A percentile compares a stretch with the other conserved stretches of the same genome.
Conservation (phyloP, 192 early-diverging fungal genomes). For the Thoreauomyces humboldtii region DNA sequence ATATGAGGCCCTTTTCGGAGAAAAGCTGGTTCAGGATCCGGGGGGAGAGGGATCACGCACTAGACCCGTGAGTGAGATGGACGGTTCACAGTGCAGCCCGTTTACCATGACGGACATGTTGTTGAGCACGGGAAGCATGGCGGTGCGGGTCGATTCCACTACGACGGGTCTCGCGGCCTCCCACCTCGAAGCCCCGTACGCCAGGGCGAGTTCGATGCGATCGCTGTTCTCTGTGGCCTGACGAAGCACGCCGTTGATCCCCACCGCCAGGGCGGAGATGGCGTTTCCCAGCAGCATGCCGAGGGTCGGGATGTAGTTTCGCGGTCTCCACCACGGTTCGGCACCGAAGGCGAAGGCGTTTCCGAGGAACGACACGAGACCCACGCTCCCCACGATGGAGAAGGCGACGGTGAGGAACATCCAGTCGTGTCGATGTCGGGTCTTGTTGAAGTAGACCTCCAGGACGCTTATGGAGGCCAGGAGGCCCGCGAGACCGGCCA, state of each 20-base stretch:
- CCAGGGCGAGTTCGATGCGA: slow-evolving; percentile 56
- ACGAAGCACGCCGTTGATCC: slow-evolving; percentile 17
- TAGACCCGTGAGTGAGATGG: no score
- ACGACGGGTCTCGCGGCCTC: slow-evolving; percentile 76
- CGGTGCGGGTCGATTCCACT: slow-evolving; percentile 65
- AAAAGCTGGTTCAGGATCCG: no score
- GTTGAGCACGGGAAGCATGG: slow-evolving; percentile 79
- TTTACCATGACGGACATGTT: slow-evolving; percentile 80
- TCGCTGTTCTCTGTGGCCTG: slow-evolving; percentile 32
- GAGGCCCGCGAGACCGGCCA: neutral
- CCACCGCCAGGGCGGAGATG: slow-evolving; percentile 32
- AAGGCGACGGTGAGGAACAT: slow-evolving; percentile 62
- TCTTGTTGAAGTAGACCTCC: slow-evolving; percentile 56
- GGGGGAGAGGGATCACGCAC: no score
- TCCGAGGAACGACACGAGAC: slow-evolving; percentile 53
- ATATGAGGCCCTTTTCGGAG: no score
- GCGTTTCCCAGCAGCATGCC: slow-evolving; percentile 85
- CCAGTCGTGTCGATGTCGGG: slow-evolving; percentile 65
- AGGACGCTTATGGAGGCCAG: neutral
- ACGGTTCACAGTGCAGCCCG: no score
- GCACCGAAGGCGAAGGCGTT: slow-evolving; percentile 67
- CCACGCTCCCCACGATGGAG: slow-evolving; percentile 51
- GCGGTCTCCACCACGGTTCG: slow-evolving; percentile 66
- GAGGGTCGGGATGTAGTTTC: slow-evolving; percentile 81
- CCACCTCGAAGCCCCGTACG: slow-evolving; percentile 78